phyloP scores from a whole-genome alignment of 495 filamentous ascomycete species.

The Glarea lozoyensis region DNA sequence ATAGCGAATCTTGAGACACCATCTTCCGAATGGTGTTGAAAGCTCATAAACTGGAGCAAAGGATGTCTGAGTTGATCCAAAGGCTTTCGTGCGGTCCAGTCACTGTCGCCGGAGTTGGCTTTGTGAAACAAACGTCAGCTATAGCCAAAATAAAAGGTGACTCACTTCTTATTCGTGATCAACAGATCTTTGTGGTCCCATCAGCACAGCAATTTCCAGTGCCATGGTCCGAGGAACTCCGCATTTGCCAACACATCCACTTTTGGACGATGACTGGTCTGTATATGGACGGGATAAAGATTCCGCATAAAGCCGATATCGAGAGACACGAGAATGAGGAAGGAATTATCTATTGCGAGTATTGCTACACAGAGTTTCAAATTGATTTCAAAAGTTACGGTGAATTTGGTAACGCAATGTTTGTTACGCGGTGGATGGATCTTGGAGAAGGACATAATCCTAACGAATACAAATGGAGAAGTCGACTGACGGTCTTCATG shows the following conservation, averaged over 20 bases:
- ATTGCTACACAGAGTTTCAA: constrained; percentile 10
- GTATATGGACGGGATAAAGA: neutral
- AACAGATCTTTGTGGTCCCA: constrained; percentile 10
- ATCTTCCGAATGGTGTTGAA: constrained; percentile 14
- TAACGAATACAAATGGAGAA: constrained; percentile 3
- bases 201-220: constrained; percentile 5
- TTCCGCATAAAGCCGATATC: constrained; percentile 2
- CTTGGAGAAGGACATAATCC: constrained; percentile 7
- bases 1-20: too few species aligned
- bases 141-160: constrained; percentile 6
- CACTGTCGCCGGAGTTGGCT: constrained; percentile 1
- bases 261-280: neutral
- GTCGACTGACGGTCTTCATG: constrained; percentile 1
- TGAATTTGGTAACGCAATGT: constrained; percentile 9
- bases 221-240: constrained; percentile 3
- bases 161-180: constrained; percentile 7
- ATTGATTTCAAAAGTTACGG: constrained; percentile 9
- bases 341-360: constrained; percentile 6
- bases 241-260: constrained; percentile 4
- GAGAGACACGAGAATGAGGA: constrained; percentile 2
- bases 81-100: constrained; percentile 3
- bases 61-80: constrained; percentile 5
- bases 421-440: constrained; percentile 12
- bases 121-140: constrained; percentile 7
- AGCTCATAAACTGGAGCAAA: constrained; percentile 2